Percentiles rank a stretch among this genome's conserved stretches.
Evolutionary conservation across 345 rosid genomes (phyloP).

Genomic region (Linum trigynum): DNA sequence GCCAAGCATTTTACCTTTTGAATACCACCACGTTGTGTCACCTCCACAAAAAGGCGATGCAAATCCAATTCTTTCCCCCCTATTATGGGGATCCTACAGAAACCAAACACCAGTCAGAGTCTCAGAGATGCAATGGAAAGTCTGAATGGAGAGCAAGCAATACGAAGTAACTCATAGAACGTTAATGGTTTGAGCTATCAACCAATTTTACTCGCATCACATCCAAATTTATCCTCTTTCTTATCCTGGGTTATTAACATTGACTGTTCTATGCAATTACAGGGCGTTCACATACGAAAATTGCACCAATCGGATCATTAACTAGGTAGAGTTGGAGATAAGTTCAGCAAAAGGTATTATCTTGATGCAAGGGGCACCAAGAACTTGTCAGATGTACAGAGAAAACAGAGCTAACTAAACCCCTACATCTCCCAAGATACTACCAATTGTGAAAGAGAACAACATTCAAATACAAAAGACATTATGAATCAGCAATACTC

Average conservation of each 20-base stretch:
- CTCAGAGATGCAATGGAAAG: no score
- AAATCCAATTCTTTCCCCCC: constrained; percentile 87
- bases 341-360: background rate
- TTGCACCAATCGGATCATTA: background rate
- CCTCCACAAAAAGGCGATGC: constrained; percentile 87
- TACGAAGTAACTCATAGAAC: background rate
- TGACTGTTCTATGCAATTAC: background rate
- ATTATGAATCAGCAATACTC: background rate
- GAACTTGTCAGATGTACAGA: no score
- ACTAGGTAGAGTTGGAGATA: background rate
- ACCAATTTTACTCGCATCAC: background rate
- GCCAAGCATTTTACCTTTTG: constrained; percentile 45
- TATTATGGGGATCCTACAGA: constrained; percentile 72
- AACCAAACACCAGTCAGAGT: no score
- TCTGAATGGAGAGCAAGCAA: background rate
- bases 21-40: constrained; percentile 91
- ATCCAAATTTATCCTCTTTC: background rate
- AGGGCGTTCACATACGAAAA: background rate
- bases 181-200: background rate
- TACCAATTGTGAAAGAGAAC: background rate
- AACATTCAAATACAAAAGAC: background rate
- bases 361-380: background rate
- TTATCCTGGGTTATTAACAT: background rate
- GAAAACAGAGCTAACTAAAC: background rate
- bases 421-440: background rate